Percentiles rank a stretch among this genome's conserved stretches.
phyloP scores from a whole-genome alignment of 2,329 filamentous ascomycete genomes.

The Arachnomyces sp. region DNA sequence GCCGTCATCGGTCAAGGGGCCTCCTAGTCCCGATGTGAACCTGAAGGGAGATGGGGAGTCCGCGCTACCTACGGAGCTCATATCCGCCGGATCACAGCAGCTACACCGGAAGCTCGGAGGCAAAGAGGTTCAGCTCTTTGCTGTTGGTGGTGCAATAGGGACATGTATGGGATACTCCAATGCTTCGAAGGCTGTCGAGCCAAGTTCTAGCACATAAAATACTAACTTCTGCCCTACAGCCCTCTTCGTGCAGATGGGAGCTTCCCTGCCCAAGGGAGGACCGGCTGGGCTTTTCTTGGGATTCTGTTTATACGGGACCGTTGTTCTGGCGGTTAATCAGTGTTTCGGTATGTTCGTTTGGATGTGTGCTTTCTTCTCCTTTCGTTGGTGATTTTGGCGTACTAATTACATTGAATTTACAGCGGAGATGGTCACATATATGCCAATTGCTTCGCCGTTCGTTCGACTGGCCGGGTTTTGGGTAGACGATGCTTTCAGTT shows the following conservation, averaged over 20 bases:
- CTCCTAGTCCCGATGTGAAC: constrained; percentile 1
- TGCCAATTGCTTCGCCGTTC: constrained; percentile 20
- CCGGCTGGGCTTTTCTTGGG: constrained; percentile 28
- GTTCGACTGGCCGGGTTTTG: constrained; percentile 19
- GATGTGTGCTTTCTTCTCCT: neutral
- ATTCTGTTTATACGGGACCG: constrained; percentile 19
- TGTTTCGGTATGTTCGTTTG: constrained; percentile 14
- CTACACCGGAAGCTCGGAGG: constrained; percentile 25
- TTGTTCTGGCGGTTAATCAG: constrained; percentile 26
- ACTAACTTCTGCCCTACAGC: neutral
- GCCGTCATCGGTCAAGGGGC: neutral
- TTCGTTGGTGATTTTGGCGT: neutral
- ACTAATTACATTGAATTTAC: neutral
- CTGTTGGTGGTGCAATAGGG: constrained; percentile 27
- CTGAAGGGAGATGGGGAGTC: constrained; percentile 2
- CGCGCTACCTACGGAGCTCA: constrained; percentile 6
- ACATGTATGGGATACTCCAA: constrained; percentile 18
- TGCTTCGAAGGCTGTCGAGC: too few species aligned
- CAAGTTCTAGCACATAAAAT: too few species aligned
- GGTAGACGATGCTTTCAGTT: constrained; percentile 23
- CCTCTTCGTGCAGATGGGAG: constrained; percentile 22
- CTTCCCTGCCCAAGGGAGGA: constrained; percentile 25
- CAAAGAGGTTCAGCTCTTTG: constrained; percentile 27
- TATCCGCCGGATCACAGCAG: constrained; percentile 15
- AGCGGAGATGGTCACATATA: constrained; percentile 24